Conservation (phyloP, 2,329 filamentous ascomycete genomes). For the Neonectria sp. region DNA sequence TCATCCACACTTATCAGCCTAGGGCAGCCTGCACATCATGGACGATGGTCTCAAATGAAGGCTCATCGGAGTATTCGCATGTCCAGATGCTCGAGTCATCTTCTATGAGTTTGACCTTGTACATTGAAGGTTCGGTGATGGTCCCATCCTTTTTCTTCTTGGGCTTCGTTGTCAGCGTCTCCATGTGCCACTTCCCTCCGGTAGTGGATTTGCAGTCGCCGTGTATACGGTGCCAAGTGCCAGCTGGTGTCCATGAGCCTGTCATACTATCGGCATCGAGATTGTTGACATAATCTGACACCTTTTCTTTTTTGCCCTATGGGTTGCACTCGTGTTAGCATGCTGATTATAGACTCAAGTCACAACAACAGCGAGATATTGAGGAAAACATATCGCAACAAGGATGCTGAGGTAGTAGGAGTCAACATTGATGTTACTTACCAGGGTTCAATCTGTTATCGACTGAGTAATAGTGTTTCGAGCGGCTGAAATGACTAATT, state of each 20-base stretch:
- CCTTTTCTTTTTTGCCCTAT: background rate
- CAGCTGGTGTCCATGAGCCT: background rate
- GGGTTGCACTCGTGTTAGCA: background rate
- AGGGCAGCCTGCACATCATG: no score
- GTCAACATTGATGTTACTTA: conserved; percentile 1
- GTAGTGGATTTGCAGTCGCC: background rate
- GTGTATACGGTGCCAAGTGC: background rate
- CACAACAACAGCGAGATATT: background rate
- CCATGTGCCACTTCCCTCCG: background rate
- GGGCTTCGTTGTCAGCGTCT: background rate
- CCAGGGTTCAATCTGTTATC: conserved; percentile 1
- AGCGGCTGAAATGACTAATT: background rate
- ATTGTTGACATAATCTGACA: conserved; percentile 2
- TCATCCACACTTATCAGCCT: no score
- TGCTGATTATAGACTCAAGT: background rate
- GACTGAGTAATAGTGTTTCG: background rate
- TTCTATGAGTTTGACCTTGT: background rate
- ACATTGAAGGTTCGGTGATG: background rate
- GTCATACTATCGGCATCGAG: background rate
- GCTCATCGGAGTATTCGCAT: no score
- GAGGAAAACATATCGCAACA: conserved; percentile 1
- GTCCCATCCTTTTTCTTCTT: no score
- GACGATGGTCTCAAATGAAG: no score
- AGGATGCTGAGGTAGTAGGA: background rate
- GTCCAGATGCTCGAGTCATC: background rate